A percentile compares a stretch with the other conserved stretches of the same genome.
Evolutionary conservation across 345 rosid species (phyloP).

Genomic region (Pugionium dolabratum): DNA sequence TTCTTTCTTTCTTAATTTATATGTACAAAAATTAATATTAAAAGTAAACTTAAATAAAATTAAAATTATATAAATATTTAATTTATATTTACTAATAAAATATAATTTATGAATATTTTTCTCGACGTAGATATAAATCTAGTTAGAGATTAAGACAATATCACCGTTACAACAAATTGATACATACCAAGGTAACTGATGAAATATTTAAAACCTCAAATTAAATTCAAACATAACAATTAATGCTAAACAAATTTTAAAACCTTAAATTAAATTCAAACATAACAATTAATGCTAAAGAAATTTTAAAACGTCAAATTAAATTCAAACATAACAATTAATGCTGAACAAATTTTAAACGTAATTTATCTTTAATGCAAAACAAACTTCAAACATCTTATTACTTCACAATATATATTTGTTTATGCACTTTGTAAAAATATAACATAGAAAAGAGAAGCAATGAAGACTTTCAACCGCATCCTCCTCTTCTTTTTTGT

Average conservation of each 20-base stretch:
- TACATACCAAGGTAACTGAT: constrained; percentile 12
- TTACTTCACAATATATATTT: background rate
- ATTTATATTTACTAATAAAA: too few species aligned
- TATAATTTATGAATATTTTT: too few species aligned
- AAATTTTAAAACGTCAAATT: background rate
- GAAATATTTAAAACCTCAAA: constrained; percentile 1
- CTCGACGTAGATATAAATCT: too few species aligned
- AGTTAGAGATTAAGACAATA: too few species aligned
- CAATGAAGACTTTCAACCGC: constrained; percentile 10
- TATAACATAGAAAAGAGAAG: background rate
- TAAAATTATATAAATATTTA: too few species aligned
- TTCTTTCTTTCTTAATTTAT: too few species aligned
- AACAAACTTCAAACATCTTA: constrained; percentile 5
- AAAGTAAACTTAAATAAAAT: too few species aligned
- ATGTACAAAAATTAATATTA: too few species aligned
- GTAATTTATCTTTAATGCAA: background rate
- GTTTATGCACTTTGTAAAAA: background rate
- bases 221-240: background rate
- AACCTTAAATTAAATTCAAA: background rate
- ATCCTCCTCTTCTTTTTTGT: constrained; percentile 7
- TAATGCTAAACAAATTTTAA: background rate
- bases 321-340: background rate
- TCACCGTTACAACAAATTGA: background rate
- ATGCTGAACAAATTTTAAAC: background rate
- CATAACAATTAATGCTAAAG: background rate